Percentiles rank a stretch among this genome's conserved stretches.
Evolutionary conservation across 345 rosid genomes (phyloP).

Genomic region (Linum lewisii): DNA sequence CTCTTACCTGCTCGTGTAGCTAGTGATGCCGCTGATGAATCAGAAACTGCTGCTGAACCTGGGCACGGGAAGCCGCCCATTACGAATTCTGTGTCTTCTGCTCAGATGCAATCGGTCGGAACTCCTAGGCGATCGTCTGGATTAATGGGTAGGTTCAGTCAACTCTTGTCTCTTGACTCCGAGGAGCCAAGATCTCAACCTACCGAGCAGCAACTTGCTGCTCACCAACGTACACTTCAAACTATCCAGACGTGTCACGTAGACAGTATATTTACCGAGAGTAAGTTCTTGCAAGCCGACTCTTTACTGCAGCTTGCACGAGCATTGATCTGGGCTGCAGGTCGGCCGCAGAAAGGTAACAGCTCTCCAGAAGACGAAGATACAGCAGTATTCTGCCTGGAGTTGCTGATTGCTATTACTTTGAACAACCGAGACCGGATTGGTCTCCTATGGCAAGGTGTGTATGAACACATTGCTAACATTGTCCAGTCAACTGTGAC

Average conservation of each 20-base stretch:
- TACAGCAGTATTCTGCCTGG: conserved; percentile 97
- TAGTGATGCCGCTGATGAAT: conserved; percentile 96
- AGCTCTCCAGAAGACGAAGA: conserved; percentile 96
- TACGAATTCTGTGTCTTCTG: conserved; percentile 61
- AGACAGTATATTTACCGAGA: conserved; percentile 93
- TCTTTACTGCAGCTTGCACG: conserved; percentile 86
- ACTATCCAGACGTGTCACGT: conserved; percentile 96
- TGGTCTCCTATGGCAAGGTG: conserved; percentile 92
- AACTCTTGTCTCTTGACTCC: conserved; percentile 91
- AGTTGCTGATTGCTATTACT: conserved; percentile 90
- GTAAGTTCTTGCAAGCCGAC: conserved; percentile 95
- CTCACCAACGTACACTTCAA: conserved; percentile 92
- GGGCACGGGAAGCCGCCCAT: conserved; percentile 67
- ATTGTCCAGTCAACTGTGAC: conserved; percentile 92
- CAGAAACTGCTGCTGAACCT: conserved; percentile 72
- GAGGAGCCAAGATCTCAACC: conserved; percentile 99
- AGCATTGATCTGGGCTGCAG: conserved; percentile 96
- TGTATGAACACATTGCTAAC: conserved; percentile 90
- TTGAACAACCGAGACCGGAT: conserved; percentile 94
- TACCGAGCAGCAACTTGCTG: conserved; percentile 95
- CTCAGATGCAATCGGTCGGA: conserved; percentile 70
- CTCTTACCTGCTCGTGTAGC: conserved; percentile 98
- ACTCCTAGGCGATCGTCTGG: conserved; percentile 97
- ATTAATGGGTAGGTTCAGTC: conserved; percentile 98
- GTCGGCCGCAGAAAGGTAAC: conserved; percentile 88